A percentile compares a stretch with the other conserved stretches of the same genome.
These are phyloP conservation scores for Stachybotrys elegans DNA, from an alignment of 2,329 filamentous ascomycete genomes.

Conservation along the genomic window DNA sequence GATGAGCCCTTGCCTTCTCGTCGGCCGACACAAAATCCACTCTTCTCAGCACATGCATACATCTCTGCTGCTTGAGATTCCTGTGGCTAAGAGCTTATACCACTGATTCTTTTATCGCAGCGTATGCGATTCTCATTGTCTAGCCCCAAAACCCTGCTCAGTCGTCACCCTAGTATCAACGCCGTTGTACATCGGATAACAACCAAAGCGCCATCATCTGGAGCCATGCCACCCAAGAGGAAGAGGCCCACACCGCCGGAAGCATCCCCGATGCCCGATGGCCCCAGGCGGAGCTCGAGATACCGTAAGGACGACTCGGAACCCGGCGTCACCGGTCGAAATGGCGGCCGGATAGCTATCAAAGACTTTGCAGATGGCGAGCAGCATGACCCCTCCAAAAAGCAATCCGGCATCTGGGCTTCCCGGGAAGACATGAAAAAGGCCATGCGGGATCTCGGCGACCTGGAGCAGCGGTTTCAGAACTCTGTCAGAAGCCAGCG, in stretches of 20 bases:
- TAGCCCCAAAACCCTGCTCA: no score
- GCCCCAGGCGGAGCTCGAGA: constrained; percentile 20
- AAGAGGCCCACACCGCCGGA: constrained; percentile 23
- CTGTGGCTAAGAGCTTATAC: no score
- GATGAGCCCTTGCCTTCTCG: no score
- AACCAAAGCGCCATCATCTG: background rate
- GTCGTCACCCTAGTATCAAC: background rate
- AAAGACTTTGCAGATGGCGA: no score
- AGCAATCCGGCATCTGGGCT: constrained; percentile 1
- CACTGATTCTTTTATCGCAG: background rate
- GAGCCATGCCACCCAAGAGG: constrained; percentile 33
- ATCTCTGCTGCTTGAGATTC: no score
- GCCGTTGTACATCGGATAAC: background rate
- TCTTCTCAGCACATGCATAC: no score
- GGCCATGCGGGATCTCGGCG: constrained; percentile 38
- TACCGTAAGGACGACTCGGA: constrained; percentile 11
- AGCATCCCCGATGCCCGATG: constrained; percentile 11
- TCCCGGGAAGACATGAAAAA: constrained; percentile 25
- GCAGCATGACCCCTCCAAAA: background rate
- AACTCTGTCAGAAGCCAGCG: constrained; percentile 40
- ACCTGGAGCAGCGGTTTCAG: constrained; percentile 45
- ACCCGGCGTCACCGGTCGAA: background rate
- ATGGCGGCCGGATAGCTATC: no score
- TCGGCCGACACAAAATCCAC: background rate
- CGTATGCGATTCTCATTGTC: no score